Base-by-base conservation (phyloP, 768 basidiomycete genomes). In the Phylloporus rhodoxanthus region DNA sequence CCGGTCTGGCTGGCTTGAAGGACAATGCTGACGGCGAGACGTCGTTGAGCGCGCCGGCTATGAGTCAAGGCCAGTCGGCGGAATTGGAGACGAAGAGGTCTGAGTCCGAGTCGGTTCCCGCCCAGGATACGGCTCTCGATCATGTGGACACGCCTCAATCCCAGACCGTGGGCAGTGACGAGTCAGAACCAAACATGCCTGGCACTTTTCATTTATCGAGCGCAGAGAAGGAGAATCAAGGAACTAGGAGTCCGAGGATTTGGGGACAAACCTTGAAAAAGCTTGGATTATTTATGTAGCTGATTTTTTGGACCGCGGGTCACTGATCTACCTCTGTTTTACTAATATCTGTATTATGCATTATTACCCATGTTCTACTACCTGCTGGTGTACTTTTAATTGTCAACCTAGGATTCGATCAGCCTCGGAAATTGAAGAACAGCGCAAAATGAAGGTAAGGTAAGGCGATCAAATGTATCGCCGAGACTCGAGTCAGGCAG, bases 161-260 rank as follows among this genome's bases (percentile, higher is more conserved):
- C 21, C 45, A 51, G 30, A 39, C 37, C 2, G 51, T 43, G 19
- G 26, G 25, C 30, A 63, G 69, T 33, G 60, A 67, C 23, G 69
- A 71, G 23, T 49, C 62, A 19, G 68, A 71, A 30, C 53, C 70
- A 48, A 58, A 44, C 47, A 81, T 82, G 65, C 81, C 81, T 2
- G 80, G 81, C 9, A 75, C 77, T 26, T 80, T 81, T 53, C 68
- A 73, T 50, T 34, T 64, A 7, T 50, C 61, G 23, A 39, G 41
- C 30, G 38, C 7, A 14, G 55, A 57, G 34, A 40, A 36, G 48
- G 50, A 50, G 21, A 23, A 2, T 14, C 50, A 14, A 8, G 30
- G 47, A 33, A 7, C 29, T 10, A 47, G 23, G 3, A 43, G 32
- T 28, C 52, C 53, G 26, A 54, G 25, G 32, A 54, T 26, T 21